phyloP scores from a whole-genome alignment of 2,329 filamentous ascomycete species.

The Monosporascus sp. region DNA sequence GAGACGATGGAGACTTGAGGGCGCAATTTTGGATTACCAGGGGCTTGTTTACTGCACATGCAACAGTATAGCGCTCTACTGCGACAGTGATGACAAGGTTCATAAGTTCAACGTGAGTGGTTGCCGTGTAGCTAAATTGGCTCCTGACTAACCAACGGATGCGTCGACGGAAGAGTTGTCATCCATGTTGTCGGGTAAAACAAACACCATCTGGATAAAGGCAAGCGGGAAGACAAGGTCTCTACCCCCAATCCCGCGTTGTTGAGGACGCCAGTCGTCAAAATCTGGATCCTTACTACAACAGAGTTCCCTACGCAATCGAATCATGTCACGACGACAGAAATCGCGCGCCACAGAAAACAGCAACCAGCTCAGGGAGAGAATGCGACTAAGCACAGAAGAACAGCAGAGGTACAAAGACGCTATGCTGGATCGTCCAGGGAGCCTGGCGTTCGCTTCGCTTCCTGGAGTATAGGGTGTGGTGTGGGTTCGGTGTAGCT shows the following conservation, averaged over 20 bases:
- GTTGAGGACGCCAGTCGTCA: background rate
- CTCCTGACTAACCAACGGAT: too few relatives aligned
- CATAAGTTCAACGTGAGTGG: too few relatives aligned
- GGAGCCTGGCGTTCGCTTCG: background rate
- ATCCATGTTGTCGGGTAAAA: conserved; percentile 25
- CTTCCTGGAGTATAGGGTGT: background rate
- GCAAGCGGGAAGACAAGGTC: conserved; percentile 30
- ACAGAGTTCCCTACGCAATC: too few relatives aligned
- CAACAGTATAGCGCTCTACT: too few relatives aligned
- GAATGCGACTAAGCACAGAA: background rate
- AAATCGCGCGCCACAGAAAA: background rate
- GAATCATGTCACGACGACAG: too few relatives aligned
- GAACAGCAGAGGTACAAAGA: background rate
- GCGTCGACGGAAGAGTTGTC: too few relatives aligned
- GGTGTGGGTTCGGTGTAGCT: background rate
- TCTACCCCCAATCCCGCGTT: conserved; percentile 12
- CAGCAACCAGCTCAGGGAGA: background rate
- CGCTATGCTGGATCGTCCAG: background rate
- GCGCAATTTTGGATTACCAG: too few relatives aligned
- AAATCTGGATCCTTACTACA: background rate
- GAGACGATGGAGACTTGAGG: too few relatives aligned
- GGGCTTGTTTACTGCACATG: too few relatives aligned
- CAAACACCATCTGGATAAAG: conserved; percentile 32
- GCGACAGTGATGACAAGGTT: too few relatives aligned
- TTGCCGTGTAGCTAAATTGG: too few relatives aligned